phyloP scores from a whole-genome alignment of 176 grass and related monocot species.

The Alloteropsis semialata region DNA sequence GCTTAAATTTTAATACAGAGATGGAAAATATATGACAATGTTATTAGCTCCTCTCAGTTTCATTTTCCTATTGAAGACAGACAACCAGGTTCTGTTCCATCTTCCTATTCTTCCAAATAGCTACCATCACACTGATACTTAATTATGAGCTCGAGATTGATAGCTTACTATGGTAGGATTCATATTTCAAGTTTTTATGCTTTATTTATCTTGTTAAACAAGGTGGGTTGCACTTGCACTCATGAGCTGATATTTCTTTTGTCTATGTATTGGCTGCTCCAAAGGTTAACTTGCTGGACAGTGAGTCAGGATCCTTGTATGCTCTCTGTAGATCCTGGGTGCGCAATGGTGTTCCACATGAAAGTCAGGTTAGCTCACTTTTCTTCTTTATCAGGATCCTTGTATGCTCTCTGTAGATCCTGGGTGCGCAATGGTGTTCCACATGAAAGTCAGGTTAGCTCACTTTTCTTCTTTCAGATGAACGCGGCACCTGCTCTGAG shows the following conservation, averaged over 20 bases:
- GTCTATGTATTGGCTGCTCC: not conserved
- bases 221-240: not conserved
- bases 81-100: not conserved
- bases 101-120: not conserved
- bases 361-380: conserved; percentile 53
- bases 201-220: not conserved
- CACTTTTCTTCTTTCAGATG: conserved; percentile 5
- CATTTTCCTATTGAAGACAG: not conserved
- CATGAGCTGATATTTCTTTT: conserved; percentile 28
- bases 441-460: conserved; percentile 59
- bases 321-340: conserved; percentile 67
- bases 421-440: conserved; percentile 59
- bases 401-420: conserved; percentile 64
- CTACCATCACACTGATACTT: not conserved
- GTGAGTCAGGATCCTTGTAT: conserved; percentile 53
- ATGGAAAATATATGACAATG: not conserved
- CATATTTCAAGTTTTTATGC: not conserved
- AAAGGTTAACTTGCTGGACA: conserved; percentile 59
- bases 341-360: conserved; percentile 50
- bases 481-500: not conserved
- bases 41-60: not conserved
- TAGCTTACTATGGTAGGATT: not conserved
- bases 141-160: not conserved
- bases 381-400: conserved; percentile 45
- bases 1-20: not conserved